phyloP scores from a whole-genome alignment of 768 basidiomycete species.

The Lactarius pseudohatsudake region DNA sequence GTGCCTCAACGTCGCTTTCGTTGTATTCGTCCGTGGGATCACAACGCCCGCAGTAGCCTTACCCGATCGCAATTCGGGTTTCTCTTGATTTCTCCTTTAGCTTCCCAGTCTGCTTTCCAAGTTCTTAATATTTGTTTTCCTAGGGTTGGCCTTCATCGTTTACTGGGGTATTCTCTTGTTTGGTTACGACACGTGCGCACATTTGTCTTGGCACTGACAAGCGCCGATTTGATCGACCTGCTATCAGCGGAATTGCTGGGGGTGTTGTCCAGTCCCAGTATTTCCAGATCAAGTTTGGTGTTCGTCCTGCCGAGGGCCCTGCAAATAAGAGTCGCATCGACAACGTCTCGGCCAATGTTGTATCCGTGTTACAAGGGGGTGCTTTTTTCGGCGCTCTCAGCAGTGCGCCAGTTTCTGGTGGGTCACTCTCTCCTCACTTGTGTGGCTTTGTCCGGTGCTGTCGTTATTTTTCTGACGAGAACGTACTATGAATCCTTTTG shows the following conservation, averaged over 20 bases:
- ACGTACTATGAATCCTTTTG: not conserved
- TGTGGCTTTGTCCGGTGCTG: not conserved
- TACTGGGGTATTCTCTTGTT: slow-evolving; percentile 85
- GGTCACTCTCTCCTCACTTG: slow-evolving; percentile 28
- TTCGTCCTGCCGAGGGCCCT: slow-evolving; percentile 46
- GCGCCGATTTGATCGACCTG: slow-evolving; percentile 27
- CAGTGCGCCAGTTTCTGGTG: slow-evolving; percentile 69
- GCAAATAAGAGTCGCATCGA: slow-evolving; percentile 43
- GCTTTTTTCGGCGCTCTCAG: slow-evolving; percentile 86
- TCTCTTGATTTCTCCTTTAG: not conserved
- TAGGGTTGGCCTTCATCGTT: slow-evolving; percentile 70
- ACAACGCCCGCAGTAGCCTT: not conserved
- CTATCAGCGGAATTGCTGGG: slow-evolving; percentile 56
- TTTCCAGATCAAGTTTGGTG: slow-evolving; percentile 64
- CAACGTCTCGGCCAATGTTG: slow-evolving; percentile 75
- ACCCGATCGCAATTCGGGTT: not conserved
- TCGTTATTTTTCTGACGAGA: not conserved
- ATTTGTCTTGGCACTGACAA: not conserved
- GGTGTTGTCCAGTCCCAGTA: slow-evolving; percentile 65
- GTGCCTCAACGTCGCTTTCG: not conserved
- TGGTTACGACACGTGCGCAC: slow-evolving; percentile 71
- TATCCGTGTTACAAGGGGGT: slow-evolving; percentile 83
- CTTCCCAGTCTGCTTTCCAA: not conserved
- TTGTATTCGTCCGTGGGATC: not conserved
- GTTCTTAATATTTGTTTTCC: not conserved